Conservation (phyloP, 345 rosid genomes). For the Eucalyptus regnans region DNA sequence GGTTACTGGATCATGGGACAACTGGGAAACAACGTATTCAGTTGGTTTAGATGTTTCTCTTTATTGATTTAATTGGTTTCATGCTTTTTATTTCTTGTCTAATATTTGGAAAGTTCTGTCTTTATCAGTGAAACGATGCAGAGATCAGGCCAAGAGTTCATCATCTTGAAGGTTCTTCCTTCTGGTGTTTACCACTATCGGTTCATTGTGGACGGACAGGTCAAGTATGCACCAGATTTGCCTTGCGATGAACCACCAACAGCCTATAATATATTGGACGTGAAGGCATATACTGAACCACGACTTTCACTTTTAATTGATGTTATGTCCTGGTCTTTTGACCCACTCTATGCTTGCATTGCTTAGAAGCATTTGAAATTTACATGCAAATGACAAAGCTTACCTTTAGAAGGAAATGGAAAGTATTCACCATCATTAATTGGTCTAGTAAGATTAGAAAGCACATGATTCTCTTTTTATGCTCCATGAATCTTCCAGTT, state of each 20-base stretch:
- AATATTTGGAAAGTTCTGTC: background rate
- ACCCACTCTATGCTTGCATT: background rate
- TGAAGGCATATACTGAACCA: slow-evolving; percentile 24
- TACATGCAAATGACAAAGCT: background rate
- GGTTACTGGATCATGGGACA: slow-evolving; percentile 63
- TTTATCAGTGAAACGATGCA: slow-evolving; percentile 32
- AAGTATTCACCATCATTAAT: background rate
- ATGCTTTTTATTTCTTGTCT: background rate
- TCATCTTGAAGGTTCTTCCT: slow-evolving; percentile 37
- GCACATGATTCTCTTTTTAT: background rate
- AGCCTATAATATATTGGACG: slow-evolving; percentile 44
- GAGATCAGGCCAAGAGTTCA: slow-evolving; percentile 32
- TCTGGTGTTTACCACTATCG: slow-evolving; percentile 46
- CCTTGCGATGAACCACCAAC: slow-evolving; percentile 33
- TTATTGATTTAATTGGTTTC: background rate
- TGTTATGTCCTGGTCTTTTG: background rate
- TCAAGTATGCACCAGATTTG: slow-evolving; percentile 25
- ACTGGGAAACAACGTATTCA: slow-evolving; percentile 33
- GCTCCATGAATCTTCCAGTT: background rate
- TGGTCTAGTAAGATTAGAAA: background rate
- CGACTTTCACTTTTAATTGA: background rate
- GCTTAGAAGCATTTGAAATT: background rate
- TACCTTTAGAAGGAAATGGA: background rate
- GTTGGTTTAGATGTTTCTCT: background rate
- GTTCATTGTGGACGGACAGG: slow-evolving; percentile 35